Evolutionary conservation across 495 filamentous ascomycete species (phyloP), one percentile per base, ranked within the genome.

Genomic region (Tetracladium marchalianum): DNA sequence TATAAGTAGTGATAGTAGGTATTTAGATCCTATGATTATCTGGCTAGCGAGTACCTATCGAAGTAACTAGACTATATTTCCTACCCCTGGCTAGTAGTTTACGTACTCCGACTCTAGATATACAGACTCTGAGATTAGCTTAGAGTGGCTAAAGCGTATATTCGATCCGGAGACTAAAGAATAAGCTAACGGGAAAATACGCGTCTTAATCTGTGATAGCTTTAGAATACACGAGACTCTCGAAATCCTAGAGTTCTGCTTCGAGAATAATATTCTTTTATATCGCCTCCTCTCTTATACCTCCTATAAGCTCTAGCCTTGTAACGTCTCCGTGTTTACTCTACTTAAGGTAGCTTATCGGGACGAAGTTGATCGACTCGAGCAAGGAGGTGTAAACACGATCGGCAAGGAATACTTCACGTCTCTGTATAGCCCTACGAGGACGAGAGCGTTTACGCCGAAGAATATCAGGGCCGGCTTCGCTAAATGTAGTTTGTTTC

Each of bases 321-420:
- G 49, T 43, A 47, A 61, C 47, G 41, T 61, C 12, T 54, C 43
- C 52, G 46, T 60, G 17, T 62, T 61, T 49, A 40, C 48, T 40
- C 43, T 55, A 18, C 47, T 63, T n/a, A 62, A 63, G 55, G 47
- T 43, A 34, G 42, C 52, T 35, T 55, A 55, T 45, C 52, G 47
- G 12, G 52, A 56, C 24, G n/a, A 61, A 36, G 58, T 50, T 49
- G 51, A 62, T 16, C 18, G 45, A 45, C 42, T 58, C 13, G 34
- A 38, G 27, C 48, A 43, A 52, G 60, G 51, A 55, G 51, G 62
- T 37, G 42, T 49, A 43, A 46, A 46, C 46, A 59, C 39, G 47
- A 45, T 65, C 39, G 53, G 58, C 13, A 65, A 65, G 46, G 39
- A 56, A 41, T 53, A 66, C 55, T 66, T 64, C 33, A 62, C 55